phyloP scores from a whole-genome alignment of 768 basidiomycete species.

The Hebeloma cylindrosporum region DNA sequence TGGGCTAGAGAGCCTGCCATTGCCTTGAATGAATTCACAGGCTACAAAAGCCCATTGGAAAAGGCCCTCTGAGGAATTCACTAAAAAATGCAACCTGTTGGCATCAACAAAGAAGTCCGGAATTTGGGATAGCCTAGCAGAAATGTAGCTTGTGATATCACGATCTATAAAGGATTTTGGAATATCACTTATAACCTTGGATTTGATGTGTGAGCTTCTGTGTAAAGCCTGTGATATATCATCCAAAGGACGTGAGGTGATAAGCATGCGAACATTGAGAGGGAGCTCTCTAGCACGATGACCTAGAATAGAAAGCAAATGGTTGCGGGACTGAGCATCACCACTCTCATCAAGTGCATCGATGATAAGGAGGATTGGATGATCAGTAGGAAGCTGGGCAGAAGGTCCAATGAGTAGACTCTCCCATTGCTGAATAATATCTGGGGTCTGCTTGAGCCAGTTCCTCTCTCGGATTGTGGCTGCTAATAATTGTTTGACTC shows the following conservation, averaged over 20 bases:
- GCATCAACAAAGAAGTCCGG: not conserved
- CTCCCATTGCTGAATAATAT: conserved; percentile 8
- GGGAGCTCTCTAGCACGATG: conserved; percentile 1
- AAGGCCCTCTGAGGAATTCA: conserved; percentile 2
- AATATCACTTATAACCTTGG: not conserved
- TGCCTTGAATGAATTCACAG: conserved; percentile 6
- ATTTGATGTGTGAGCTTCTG: conserved; percentile 7
- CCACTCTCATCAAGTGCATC: conserved; percentile 29
- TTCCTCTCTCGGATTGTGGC: conserved; percentile 3
- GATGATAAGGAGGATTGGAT: conserved; percentile 21
- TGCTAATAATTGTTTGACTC: not conserved
- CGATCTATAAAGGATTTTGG: not conserved
- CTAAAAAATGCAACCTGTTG: not conserved
- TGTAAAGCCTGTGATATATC: conserved; percentile 22
- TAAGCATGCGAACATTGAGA: conserved; percentile 20
- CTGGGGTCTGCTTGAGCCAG: conserved; percentile 4
- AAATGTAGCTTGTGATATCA: conserved; percentile 6
- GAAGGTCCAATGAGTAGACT: conserved; percentile 7
- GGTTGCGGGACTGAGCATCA: conserved; percentile 9
- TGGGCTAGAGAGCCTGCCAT: not conserved
- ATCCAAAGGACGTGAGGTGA: conserved; percentile 28
- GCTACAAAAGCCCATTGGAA: conserved; percentile 8
- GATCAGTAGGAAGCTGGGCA: conserved; percentile 1
- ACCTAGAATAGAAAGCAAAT: conserved; percentile 25
- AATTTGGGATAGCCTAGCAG: not conserved